Evolutionary conservation across 768 basidiomycete species (phyloP).

Genomic region (Lentinula aciculospora): DNA sequence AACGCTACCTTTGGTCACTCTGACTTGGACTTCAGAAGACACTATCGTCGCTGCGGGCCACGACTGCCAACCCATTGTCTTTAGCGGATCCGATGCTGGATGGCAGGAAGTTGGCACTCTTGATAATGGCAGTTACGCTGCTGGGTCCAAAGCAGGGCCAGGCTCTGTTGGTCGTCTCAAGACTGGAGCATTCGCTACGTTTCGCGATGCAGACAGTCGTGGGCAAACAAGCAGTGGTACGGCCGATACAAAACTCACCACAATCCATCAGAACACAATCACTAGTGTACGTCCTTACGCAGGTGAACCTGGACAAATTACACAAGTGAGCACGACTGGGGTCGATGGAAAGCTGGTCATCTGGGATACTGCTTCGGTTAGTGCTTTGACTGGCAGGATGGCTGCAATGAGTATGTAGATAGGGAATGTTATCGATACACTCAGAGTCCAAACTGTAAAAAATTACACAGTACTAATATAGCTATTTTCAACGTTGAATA

Average conservation of each 20-base stretch:
- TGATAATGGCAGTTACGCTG: constrained; percentile 76
- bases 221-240: constrained; percentile 35
- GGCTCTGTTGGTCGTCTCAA: constrained; percentile 71
- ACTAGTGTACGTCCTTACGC: constrained; percentile 84
- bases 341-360: constrained; percentile 92
- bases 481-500: constrained; percentile 19
- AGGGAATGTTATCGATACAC: constrained; percentile 13
- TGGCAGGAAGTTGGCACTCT: constrained; percentile 82
- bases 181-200: constrained; percentile 90
- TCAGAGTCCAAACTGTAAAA: no score
- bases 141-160: constrained; percentile 35
- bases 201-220: constrained; percentile 86
- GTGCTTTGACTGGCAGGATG: constrained; percentile 41
- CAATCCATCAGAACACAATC: constrained; percentile 98
- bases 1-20: constrained; percentile 76
- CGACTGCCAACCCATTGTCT: constrained; percentile 93
- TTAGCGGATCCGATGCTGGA: constrained; percentile 65
- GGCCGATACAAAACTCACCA: constrained; percentile 71
- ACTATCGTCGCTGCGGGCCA: constrained; percentile 89
- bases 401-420: constrained; percentile 39
- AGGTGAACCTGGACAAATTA: constrained; percentile 48
- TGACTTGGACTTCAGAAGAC: constrained; percentile 83
- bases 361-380: constrained; percentile 73
- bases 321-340: constrained; percentile 82
- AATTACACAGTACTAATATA: no score